A percentile compares a stretch with the other conserved stretches of the same genome.
Conservation (phyloP, 1,284 basidiomycete species). For the Leccinum pseudoinsigne region DNA sequence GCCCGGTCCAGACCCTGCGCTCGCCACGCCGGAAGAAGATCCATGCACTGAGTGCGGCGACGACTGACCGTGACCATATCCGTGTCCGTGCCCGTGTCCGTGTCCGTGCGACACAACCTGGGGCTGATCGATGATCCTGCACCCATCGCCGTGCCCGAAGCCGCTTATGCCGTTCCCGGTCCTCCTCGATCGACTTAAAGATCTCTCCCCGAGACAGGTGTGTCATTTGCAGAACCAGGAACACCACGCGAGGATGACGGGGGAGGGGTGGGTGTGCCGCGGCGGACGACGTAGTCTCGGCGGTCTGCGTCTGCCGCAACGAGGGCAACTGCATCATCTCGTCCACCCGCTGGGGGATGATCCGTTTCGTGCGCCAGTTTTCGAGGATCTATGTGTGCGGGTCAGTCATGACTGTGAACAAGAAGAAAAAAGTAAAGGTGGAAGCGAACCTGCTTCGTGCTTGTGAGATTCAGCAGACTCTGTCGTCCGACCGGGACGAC, state of each 20-base stretch:
- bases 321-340: not conserved
- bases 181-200: constrained; percentile 90
- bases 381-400: not conserved
- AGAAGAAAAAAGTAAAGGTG: not conserved
- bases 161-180: constrained; percentile 92
- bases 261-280: not conserved
- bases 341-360: not conserved
- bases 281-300: not conserved
- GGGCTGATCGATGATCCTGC: constrained; percentile 57
- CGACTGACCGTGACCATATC: not conserved
- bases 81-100: constrained; percentile 11
- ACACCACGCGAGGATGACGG: constrained; percentile 11
- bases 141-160: constrained; percentile 94
- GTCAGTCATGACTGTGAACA: not conserved
- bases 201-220: constrained; percentile 67
- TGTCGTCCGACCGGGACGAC: too few species aligned
- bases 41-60: not conserved
- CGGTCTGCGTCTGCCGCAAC: not conserved
- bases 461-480: too few species aligned
- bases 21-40: not conserved
- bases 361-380: not conserved
- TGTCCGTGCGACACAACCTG: constrained; percentile 10
- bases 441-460: not conserved
- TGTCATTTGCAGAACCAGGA: constrained; percentile 5
- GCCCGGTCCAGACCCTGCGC: not conserved